Conservation (phyloP, 768 basidiomycete species). For the Agaricus blazei region DNA sequence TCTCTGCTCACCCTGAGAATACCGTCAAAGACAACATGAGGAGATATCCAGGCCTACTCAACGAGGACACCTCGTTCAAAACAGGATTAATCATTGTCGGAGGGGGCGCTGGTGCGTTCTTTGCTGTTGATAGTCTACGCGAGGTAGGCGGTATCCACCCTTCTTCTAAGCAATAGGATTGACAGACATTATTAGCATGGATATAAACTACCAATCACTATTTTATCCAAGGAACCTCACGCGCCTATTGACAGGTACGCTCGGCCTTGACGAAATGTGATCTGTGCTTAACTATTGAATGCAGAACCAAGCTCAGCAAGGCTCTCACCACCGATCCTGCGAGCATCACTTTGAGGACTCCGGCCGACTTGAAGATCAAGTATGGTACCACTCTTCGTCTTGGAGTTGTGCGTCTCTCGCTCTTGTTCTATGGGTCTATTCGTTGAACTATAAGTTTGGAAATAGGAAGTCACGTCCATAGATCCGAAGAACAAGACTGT, state of each 20-base stretch:
- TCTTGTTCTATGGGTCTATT: not conserved
- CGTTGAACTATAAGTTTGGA: not conserved
- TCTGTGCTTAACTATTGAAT: not conserved
- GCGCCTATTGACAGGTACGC: slow-evolving; percentile 75
- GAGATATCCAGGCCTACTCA: slow-evolving; percentile 52
- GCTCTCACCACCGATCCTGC: slow-evolving; percentile 70
- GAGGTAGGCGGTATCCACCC: slow-evolving; percentile 41
- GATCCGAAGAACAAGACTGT: slow-evolving; percentile 62
- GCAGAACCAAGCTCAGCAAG: slow-evolving; percentile 86
- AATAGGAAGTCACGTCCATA: slow-evolving; percentile 64
- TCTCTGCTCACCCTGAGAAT: slow-evolving; percentile 60
- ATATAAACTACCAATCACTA: slow-evolving; percentile 69
- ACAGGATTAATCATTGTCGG: slow-evolving; percentile 79
- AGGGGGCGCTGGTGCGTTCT: slow-evolving; percentile 77
- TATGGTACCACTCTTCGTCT: slow-evolving; percentile 64
- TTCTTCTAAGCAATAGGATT: not conserved
- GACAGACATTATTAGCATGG: slow-evolving; percentile 49
- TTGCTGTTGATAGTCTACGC: slow-evolving; percentile 74
- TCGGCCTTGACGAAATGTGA: not conserved
- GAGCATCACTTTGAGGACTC: slow-evolving; percentile 71
- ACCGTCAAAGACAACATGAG: slow-evolving; percentile 65
- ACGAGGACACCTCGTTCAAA: slow-evolving; percentile 42
- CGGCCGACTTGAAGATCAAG: slow-evolving; percentile 73
- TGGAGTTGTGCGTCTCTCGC: slow-evolving; percentile 37
- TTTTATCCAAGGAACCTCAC: slow-evolving; percentile 75